Evolutionary conservation across 2,329 filamentous ascomycete species (phyloP).

Genomic region (Trichoderma guizhouense): DNA sequence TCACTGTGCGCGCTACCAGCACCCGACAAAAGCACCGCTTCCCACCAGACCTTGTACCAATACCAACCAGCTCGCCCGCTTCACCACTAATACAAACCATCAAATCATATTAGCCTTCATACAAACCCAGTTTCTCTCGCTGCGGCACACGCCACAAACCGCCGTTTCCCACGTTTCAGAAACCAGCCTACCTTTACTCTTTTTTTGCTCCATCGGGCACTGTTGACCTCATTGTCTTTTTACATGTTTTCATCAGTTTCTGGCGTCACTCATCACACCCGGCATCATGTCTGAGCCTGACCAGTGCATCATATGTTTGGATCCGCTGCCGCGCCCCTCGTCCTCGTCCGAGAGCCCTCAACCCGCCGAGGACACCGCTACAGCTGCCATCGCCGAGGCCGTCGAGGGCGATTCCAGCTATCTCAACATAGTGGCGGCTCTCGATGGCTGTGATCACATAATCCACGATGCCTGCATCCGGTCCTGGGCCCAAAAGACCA

Average conservation of each 20-base stretch:
- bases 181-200: neutral
- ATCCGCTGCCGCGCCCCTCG: slow-evolving; percentile 48
- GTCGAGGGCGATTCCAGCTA: slow-evolving; percentile 31
- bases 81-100: slow-evolving; percentile 32
- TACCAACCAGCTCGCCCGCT: slow-evolving; percentile 3
- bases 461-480: slow-evolving; percentile 90
- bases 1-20: neutral
- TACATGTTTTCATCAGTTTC: slow-evolving; percentile 47
- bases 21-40: neutral
- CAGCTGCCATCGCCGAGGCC: slow-evolving; percentile 17
- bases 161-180: neutral
- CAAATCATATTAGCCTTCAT: slow-evolving; percentile 23
- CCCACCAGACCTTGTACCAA: neutral
- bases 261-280: slow-evolving; percentile 36
- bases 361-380: slow-evolving; percentile 24
- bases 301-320: slow-evolving; percentile 68
- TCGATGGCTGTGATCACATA: slow-evolving; percentile 81
- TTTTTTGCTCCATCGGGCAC: slow-evolving; percentile 8
- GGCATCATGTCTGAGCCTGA: slow-evolving; percentile 54
- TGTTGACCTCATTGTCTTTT: slow-evolving; percentile 26
- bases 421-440: slow-evolving; percentile 52
- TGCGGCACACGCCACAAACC: slow-evolving; percentile 9
- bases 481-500: slow-evolving; percentile 93
- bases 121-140: slow-evolving; percentile 14
- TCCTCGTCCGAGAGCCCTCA: slow-evolving; percentile 24